These are phyloP conservation scores for Candida chauliodis DNA, from an alignment of 805 yeast species.

Conservation along the genomic window DNA sequence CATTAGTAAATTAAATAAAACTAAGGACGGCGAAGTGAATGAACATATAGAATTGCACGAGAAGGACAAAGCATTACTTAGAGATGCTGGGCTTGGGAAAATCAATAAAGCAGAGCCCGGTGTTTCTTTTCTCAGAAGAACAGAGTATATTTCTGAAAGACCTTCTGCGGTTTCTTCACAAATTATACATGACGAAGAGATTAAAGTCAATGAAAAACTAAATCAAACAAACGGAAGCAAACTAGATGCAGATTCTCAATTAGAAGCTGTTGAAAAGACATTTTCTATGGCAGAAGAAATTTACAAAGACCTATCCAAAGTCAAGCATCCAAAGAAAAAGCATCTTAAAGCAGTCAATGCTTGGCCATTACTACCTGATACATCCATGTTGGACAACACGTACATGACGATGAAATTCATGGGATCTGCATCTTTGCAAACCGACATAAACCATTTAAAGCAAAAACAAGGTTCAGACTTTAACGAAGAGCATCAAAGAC, in stretches of 20 bases:
- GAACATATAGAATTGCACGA: constrained; percentile 56
- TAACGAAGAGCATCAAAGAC: constrained; percentile 30
- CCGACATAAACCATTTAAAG: constrained; percentile 31
- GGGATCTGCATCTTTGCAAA: constrained; percentile 49
- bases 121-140: constrained; percentile 85
- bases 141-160: constrained; percentile 81
- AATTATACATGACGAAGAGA: constrained; percentile 9
- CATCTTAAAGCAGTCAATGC: constrained; percentile 68
- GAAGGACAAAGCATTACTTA: constrained; percentile 68
- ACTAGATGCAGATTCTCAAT: constrained; percentile 59
- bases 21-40: constrained; percentile 22
- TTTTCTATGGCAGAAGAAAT: constrained; percentile 61
- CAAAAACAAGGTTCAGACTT: constrained; percentile 23
- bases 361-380: constrained; percentile 85
- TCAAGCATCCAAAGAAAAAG: constrained; percentile 78
- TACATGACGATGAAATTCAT: constrained; percentile 62
- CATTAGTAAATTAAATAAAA: constrained; percentile 4
- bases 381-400: constrained; percentile 81
- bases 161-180: constrained; percentile 7
- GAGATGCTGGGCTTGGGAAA: constrained; percentile 67
- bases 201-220: constrained; percentile 16
- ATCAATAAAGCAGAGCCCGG: constrained; percentile 44
- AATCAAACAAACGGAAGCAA: constrained; percentile 26
- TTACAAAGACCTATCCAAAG: constrained; percentile 35
- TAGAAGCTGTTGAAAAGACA: constrained; percentile 70